Conservation (phyloP, 106 monocot species). For the Alisma plantagoaquatica region DNA sequence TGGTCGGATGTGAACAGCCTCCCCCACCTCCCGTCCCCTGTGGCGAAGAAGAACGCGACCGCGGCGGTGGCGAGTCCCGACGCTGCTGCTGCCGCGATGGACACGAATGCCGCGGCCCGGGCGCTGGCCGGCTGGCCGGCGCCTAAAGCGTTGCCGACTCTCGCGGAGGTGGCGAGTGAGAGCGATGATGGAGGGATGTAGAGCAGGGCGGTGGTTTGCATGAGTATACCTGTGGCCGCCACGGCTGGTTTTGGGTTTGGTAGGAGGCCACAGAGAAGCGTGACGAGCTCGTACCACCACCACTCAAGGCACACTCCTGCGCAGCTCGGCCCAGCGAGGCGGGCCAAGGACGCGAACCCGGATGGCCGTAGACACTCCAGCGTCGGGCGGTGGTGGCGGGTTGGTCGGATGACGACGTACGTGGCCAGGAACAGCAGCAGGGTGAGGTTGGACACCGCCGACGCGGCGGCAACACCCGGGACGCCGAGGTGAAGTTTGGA, state of each 20-base stretch:
- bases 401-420: conserved; percentile 42
- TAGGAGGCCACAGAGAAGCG: conserved; percentile 75
- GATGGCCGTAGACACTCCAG: conserved; percentile 27
- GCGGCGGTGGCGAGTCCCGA: conserved; percentile 45
- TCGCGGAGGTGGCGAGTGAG: conserved; percentile 75
- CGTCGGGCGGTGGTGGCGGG: conserved; percentile 47
- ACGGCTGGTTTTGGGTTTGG: conserved; percentile 67
- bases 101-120: conserved; percentile 48
- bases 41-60: conserved; percentile 27
- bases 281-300: conserved; percentile 99
- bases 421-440: conserved; percentile 63
- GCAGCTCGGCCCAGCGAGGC: conserved; percentile 72
- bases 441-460: conserved; percentile 65
- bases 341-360: conserved; percentile 32
- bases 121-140: conserved; percentile 61
- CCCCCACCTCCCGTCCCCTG: conserved; percentile 32
- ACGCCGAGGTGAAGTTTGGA: conserved; percentile 52
- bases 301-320: conserved; percentile 86
- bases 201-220: conserved; percentile 92
- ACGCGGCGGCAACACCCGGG: conserved; percentile 64
- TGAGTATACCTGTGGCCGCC: conserved; percentile 71
- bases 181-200: conserved; percentile 88
- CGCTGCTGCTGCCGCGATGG: too few species aligned
- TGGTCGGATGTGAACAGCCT: conserved; percentile 49
- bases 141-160: conserved; percentile 83